Evolutionary conservation across 2,329 filamentous ascomycete species (phyloP).

Genomic region (Rhytidhysteron rufulum): DNA sequence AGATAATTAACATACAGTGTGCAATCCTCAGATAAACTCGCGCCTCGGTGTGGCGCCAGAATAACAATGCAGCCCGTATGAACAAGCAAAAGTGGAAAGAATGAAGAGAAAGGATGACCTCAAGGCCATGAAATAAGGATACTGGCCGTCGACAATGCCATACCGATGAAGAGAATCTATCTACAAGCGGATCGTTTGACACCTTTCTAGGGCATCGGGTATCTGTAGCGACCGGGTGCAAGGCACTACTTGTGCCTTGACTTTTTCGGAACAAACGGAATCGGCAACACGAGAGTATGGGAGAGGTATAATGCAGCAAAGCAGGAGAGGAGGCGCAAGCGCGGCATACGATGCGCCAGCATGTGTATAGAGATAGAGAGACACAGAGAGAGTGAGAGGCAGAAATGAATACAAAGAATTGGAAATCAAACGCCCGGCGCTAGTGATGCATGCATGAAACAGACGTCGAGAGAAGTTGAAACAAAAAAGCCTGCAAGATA

Average conservation of each 20-base stretch:
- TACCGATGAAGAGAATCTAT: background rate
- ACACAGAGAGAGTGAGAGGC: background rate
- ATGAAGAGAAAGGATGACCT: background rate
- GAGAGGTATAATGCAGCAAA: conserved; percentile 4
- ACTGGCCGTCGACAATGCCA: background rate
- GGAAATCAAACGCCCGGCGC: conserved; percentile 14
- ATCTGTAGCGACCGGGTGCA: conserved; percentile 34
- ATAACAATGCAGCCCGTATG: background rate
- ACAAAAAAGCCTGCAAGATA: conserved; percentile 2
- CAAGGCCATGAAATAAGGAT: background rate
- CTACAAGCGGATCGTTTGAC: conserved; percentile 1
- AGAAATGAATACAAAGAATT: conserved; percentile 6
- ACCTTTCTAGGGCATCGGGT: conserved; percentile 22
- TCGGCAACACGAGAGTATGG: conserved; percentile 7
- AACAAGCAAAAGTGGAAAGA: background rate
- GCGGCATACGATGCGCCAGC: background rate
- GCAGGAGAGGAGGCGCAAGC: background rate
- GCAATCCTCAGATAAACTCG: background rate
- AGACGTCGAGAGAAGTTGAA: conserved; percentile 3
- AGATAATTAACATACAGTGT: background rate
- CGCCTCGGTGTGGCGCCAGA: background rate
- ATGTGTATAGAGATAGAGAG: too few species aligned
- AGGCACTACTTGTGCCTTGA: conserved; percentile 15
- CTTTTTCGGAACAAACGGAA: conserved; percentile 9
- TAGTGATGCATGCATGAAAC: conserved; percentile 14